Evolutionary conservation across 495 filamentous ascomycete genomes (phyloP).

Genomic region (Penicillium verhagenii): DNA sequence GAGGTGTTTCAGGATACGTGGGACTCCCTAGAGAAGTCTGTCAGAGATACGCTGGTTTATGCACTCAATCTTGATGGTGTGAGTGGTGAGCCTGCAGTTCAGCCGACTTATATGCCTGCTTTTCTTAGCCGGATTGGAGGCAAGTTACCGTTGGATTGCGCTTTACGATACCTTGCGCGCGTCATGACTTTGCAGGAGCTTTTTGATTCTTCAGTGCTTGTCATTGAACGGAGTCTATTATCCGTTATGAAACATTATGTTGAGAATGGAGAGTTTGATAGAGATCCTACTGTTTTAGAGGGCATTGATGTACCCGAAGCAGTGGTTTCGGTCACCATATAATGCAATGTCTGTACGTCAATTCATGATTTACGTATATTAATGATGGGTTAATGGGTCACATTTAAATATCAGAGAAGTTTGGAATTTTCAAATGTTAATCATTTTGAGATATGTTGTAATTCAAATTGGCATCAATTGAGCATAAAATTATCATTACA

Average conservation of each 20-base stretch:
- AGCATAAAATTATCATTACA: not conserved
- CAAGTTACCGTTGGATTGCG: not conserved
- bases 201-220: constrained; percentile 8
- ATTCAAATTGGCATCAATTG: not conserved
- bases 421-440: too few relatives aligned
- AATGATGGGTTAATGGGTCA: too few relatives aligned
- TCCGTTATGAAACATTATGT: constrained; percentile 15
- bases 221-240: constrained; percentile 20
- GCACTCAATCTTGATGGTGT: constrained; percentile 34
- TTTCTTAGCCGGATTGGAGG: constrained; percentile 18
- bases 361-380: too few relatives aligned
- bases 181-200: constrained; percentile 10
- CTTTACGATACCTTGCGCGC: constrained; percentile 11
- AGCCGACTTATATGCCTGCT: constrained; percentile 37
- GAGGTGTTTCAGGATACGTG: constrained; percentile 27
- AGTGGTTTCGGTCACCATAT: constrained; percentile 5
- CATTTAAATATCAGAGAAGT: too few relatives aligned
- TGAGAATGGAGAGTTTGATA: constrained; percentile 14
- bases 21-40: constrained; percentile 19
- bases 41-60: constrained; percentile 16
- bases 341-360: too few relatives aligned
- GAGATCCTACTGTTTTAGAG: constrained; percentile 19
- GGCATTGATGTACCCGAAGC: constrained; percentile 16
- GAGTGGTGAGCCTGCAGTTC: constrained; percentile 27
- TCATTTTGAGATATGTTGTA: not conserved